These are phyloP conservation scores for Durusdinium trenchii DNA, from an alignment of 73 alveolate genomes.

Conservation along the genomic window DNA sequence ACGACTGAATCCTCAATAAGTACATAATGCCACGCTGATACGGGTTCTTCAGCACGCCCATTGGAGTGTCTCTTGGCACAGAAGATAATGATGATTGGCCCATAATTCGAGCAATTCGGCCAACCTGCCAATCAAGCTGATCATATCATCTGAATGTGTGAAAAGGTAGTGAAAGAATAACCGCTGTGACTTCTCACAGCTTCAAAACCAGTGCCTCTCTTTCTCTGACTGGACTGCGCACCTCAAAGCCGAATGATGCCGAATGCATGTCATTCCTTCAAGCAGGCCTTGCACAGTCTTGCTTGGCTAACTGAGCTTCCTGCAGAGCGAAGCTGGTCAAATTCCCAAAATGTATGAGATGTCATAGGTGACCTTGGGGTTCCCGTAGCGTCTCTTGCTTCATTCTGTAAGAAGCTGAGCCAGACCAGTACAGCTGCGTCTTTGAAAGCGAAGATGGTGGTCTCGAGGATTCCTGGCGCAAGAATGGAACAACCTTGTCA, in stretches of 20 bases:
- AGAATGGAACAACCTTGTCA: neutral
- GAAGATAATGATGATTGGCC: slow-evolving; percentile 60
- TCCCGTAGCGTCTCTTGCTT: neutral
- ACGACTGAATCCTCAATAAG: neutral
- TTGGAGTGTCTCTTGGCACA: slow-evolving; percentile 60
- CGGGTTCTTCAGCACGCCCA: slow-evolving; percentile 89
- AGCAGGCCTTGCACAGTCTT: neutral
- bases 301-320: neutral
- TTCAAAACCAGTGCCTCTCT: neutral
- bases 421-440: slow-evolving; percentile 75
- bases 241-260: too few relatives aligned
- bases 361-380: slow-evolving; percentile 67
- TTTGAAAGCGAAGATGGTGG: slow-evolving; percentile 67
- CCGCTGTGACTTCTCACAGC: too few relatives aligned
- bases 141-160: neutral
- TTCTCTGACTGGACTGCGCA: slow-evolving; percentile 88
- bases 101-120: slow-evolving; percentile 79
- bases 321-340: slow-evolving; percentile 74
- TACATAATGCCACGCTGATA: neutral
- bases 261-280: too few relatives aligned
- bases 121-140: slow-evolving; percentile 14
- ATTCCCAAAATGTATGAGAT: slow-evolving; percentile 76
- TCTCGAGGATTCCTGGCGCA: slow-evolving; percentile 52
- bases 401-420: neutral
- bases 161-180: too few relatives aligned